Evolutionary conservation across 352 stramenopile genomes (phyloP), one percentile per base, ranked within the genome.

Genomic region (Elongisporangium undulatum): DNA sequence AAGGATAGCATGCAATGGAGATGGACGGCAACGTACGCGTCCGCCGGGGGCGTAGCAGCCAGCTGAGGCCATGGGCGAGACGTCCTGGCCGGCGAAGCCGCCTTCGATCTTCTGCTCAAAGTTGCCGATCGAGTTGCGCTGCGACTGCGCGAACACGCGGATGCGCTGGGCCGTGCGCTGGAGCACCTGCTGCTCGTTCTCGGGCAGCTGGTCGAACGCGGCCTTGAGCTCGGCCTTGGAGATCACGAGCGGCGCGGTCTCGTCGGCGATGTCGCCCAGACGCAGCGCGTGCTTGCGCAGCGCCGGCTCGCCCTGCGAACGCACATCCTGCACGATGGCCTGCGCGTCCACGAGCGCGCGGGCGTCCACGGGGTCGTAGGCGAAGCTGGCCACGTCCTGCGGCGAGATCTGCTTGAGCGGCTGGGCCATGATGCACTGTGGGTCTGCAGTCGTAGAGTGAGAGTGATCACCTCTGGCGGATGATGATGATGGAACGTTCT

Each of bases 11-110:
- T 41, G 29, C 29, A 41, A 41, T 41, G 29, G 29, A 13, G 4
- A 10, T 4, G 51, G 4, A 53, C 21, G 45, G 19, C 23, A 38
- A 74, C 73, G 39, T 67, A 85, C 75, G 5, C 97, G 87, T 38
- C 97, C 97, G 49, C 97, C 97, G 4, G 97, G 97, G 2, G 97
- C 97, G 72, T 99, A 99, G 74, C 97, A 99, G 51, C 97, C 97
- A 5, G 97, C 97, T 1, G 81, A 66, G 49, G 62, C 64, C 79
- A 92, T 92, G 16, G 78, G 70, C 29, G 79, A 79, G 9, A 84
- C 77, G 58, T 97, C 94, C 86, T 99, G 97, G 19, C 97, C 97
- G 7, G 96, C 96, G 60, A 94, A 88, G 21, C 96, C 96, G 51
- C 97, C 96, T 4, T 96, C 95, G 80, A 99, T 99, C 67, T 87